These are phyloP conservation scores for Mucor velutinosus DNA, from an alignment of 371 early-diverging fungal species.

Conservation along the genomic window DNA sequence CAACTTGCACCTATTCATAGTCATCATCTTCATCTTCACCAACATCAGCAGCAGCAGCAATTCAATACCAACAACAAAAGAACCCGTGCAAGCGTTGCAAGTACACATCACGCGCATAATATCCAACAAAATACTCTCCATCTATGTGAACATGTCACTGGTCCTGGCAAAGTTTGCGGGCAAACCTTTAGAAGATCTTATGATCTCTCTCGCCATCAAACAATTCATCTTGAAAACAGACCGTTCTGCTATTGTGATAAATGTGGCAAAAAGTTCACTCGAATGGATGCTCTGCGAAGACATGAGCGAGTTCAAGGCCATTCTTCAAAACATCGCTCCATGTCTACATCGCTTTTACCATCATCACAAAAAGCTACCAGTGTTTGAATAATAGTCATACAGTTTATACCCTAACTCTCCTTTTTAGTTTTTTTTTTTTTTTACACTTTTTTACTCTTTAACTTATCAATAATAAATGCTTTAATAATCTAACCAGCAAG, in stretches of 20 bases:
- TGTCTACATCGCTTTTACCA: slow-evolving; percentile 5
- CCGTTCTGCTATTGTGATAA: slow-evolving; percentile 45
- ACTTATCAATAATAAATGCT: too few species aligned
- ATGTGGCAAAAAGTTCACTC: slow-evolving; percentile 51
- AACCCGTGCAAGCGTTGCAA: background rate
- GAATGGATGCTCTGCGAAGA: slow-evolving; percentile 52
- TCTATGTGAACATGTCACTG: slow-evolving; percentile 38
- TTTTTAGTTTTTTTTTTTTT: background rate
- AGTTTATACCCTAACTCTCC: background rate
- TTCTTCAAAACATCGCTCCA: slow-evolving; percentile 12
- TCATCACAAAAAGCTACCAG: slow-evolving; percentile 3
- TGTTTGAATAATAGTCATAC: background rate
- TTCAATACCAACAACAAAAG: background rate
- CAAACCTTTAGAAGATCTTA: slow-evolving; percentile 50
- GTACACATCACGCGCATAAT: slow-evolving; percentile 4
- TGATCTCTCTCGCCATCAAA: slow-evolving; percentile 49
- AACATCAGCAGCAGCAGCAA: background rate
- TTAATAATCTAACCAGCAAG: too few species aligned
- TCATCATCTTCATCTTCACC: slow-evolving; percentile 18
- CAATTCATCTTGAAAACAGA: slow-evolving; percentile 47
- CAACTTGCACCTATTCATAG: slow-evolving; percentile 26
- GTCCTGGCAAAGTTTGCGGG: slow-evolving; percentile 34
- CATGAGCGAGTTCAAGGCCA: slow-evolving; percentile 53
- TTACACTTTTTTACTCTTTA: background rate
- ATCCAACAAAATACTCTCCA: slow-evolving; percentile 2